Percentiles rank a stretch among this genome's conserved stretches.
These are phyloP conservation scores for Trypethelium eluteriae DNA, from an alignment of 495 filamentous ascomycete species.

Conservation along the genomic window DNA sequence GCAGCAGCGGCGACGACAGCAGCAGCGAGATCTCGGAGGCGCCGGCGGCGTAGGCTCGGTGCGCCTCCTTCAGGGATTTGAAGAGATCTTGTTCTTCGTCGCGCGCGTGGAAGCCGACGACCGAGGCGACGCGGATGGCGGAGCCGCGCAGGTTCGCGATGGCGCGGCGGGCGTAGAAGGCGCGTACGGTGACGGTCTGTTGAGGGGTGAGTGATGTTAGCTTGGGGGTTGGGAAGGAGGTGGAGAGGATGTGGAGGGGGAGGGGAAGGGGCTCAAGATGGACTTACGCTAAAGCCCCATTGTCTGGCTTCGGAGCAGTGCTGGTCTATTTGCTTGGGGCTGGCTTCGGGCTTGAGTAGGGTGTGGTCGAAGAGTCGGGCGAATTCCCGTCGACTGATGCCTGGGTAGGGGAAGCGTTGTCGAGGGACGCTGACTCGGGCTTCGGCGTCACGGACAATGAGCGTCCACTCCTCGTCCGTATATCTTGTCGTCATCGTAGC, in stretches of 20 bases:
- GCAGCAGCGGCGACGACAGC: constrained; percentile 51
- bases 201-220: background rate
- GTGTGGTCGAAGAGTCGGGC: constrained; percentile 55
- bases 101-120: constrained; percentile 62
- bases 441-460: constrained; percentile 21
- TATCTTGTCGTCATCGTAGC: background rate
- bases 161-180: constrained; percentile 46
- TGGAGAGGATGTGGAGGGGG: background rate
- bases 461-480: constrained; percentile 32
- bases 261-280: background rate
- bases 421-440: constrained; percentile 22
- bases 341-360: constrained; percentile 49
- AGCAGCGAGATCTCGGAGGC: constrained; percentile 65
- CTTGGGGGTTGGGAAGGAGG: background rate
- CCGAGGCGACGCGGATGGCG: constrained; percentile 49
- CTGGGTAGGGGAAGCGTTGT: background rate
- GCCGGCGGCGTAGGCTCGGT: constrained; percentile 47
- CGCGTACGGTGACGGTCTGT: constrained; percentile 52
- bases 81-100: constrained; percentile 26
- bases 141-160: constrained; percentile 46
- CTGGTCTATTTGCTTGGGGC: constrained; percentile 46
- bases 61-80: constrained; percentile 40
- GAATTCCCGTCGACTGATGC: background rate
- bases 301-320: constrained; percentile 56
- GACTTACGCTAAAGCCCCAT: constrained; percentile 49